A percentile compares a stretch with the other conserved stretches of the same genome.
phyloP scores from a whole-genome alignment of 2,329 filamentous ascomycete genomes.

The Fusarium tanahbumbuense region DNA sequence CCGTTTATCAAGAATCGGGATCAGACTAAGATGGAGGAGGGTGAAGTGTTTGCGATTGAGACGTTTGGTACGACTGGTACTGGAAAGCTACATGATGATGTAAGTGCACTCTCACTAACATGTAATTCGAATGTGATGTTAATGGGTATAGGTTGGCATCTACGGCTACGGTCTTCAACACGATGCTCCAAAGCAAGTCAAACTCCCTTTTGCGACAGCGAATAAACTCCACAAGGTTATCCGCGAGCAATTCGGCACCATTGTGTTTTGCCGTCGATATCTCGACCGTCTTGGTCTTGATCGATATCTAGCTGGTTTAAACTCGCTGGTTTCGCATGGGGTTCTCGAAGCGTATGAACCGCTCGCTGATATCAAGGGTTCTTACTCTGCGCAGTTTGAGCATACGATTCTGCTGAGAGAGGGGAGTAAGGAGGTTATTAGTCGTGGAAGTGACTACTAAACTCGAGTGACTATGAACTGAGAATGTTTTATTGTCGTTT shows the following conservation, averaged over 20 bases:
- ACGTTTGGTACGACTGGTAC: conserved; percentile 92
- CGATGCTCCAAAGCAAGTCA: conserved; percentile 50
- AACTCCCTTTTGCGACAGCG: conserved; percentile 62
- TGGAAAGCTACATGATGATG: conserved; percentile 83
- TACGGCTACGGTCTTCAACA: conserved; percentile 63
- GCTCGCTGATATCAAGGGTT: conserved; percentile 67
- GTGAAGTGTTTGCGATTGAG: conserved; percentile 91
- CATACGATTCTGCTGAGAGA: conserved; percentile 63
- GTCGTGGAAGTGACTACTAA: conserved; percentile 64
- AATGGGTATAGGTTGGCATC: conserved; percentile 55
- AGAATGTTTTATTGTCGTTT: background rate
- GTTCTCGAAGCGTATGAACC: conserved; percentile 68
- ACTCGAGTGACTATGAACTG: conserved; percentile 55
- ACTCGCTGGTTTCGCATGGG: conserved; percentile 66
- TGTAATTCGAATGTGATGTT: accelerated
- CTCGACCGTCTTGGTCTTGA: conserved; percentile 72
- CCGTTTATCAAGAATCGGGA: conserved; percentile 87
- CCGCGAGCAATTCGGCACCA: conserved; percentile 70
- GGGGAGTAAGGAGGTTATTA: conserved; percentile 62
- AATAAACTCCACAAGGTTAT: conserved; percentile 69
- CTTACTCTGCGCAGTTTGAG: conserved; percentile 74
- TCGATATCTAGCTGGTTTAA: conserved; percentile 69
- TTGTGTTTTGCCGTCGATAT: conserved; percentile 72
- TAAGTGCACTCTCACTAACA: conserved; percentile 50
- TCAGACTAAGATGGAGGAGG: conserved; percentile 94